These are phyloP conservation scores for Fraxinus angustifolia DNA, from an alignment of 305 asterid species.

Conservation along the genomic window DNA sequence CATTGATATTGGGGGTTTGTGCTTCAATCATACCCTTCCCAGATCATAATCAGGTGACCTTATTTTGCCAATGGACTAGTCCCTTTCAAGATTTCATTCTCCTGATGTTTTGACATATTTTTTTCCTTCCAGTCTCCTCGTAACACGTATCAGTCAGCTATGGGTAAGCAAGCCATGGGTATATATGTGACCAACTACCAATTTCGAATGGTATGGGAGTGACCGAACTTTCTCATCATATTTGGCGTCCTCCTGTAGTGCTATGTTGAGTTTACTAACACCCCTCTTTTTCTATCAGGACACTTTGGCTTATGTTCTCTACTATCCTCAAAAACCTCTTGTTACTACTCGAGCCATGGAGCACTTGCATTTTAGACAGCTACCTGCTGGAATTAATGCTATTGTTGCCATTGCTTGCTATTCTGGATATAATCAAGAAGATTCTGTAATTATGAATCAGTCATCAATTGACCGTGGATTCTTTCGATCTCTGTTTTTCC, in stretches of 20 bases:
- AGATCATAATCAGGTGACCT: conserved; percentile 88
- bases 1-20: conserved; percentile 90
- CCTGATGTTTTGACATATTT: conserved; percentile 27
- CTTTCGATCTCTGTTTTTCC: conserved; percentile 89
- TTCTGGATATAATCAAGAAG: conserved; percentile 98
- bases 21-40: conserved; percentile 99
- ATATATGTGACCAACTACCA: conserved; percentile 97
- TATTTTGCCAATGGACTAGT: background rate
- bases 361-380: conserved; percentile 95
- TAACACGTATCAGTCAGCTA: conserved; percentile 98
- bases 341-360: conserved; percentile 99
- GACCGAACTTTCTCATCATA: conserved; percentile 4
- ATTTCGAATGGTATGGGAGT: conserved; percentile 73
- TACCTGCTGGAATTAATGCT: conserved; percentile 97
- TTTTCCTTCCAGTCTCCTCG: conserved; percentile 80
- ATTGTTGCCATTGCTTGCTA: conserved; percentile 94
- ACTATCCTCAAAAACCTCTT: conserved; percentile 97
- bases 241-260: background rate
- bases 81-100: conserved; percentile 10
- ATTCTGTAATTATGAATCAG: conserved; percentile 97
- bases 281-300: conserved; percentile 47
- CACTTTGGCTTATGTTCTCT: conserved; percentile 94
- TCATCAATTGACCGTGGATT: conserved; percentile 97
- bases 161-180: conserved; percentile 99
- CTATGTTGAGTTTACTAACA: background rate